Percentiles rank a stretch among this genome's conserved stretches.
Conservation (phyloP, 2,329 filamentous ascomycete species). For the Penicillium verrucosum region DNA sequence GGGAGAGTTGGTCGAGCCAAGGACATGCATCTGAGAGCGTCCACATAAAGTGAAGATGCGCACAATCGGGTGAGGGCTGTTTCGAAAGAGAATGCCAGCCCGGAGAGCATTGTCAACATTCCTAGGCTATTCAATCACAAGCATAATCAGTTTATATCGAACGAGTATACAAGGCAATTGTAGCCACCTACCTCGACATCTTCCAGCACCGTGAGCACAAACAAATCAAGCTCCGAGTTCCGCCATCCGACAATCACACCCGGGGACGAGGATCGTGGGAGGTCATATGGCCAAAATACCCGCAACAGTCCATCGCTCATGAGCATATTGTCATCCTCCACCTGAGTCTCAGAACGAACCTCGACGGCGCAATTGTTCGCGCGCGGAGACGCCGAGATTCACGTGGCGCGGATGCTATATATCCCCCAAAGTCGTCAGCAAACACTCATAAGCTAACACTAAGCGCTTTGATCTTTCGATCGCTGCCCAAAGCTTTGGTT, state of each 20-base stretch:
- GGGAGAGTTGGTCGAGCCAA: slow-evolving; percentile 73
- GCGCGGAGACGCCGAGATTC: slow-evolving; percentile 80
- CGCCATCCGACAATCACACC: slow-evolving; percentile 94
- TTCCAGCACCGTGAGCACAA: slow-evolving; percentile 84
- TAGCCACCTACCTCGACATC: slow-evolving; percentile 72
- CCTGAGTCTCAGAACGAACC: slow-evolving; percentile 74
- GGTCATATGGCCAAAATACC: slow-evolving; percentile 96
- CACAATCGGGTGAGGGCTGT: slow-evolving; percentile 72
- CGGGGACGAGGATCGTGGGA: slow-evolving; percentile 65
- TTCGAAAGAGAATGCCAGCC: slow-evolving; percentile 76
- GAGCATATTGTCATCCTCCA: slow-evolving; percentile 59
- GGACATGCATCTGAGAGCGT: slow-evolving; percentile 74
- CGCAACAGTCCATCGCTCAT: slow-evolving; percentile 83
- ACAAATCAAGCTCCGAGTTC: slow-evolving; percentile 85
- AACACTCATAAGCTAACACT: background rate
- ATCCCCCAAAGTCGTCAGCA: slow-evolving; percentile 7
- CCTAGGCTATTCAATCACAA: slow-evolving; percentile 52
- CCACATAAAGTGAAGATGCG: slow-evolving; percentile 84
- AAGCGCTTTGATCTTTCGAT: background rate
- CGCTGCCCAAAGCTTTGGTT: slow-evolving; percentile 1
- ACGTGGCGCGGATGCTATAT: slow-evolving; percentile 74
- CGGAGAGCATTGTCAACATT: slow-evolving; percentile 86
- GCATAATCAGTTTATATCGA: slow-evolving; percentile 2
- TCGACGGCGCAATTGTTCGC: slow-evolving; percentile 89
- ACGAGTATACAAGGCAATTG: background rate